Evolutionary conservation across 2,329 filamentous ascomycete species (phyloP).

Genomic region (Fusarium staphyleae): DNA sequence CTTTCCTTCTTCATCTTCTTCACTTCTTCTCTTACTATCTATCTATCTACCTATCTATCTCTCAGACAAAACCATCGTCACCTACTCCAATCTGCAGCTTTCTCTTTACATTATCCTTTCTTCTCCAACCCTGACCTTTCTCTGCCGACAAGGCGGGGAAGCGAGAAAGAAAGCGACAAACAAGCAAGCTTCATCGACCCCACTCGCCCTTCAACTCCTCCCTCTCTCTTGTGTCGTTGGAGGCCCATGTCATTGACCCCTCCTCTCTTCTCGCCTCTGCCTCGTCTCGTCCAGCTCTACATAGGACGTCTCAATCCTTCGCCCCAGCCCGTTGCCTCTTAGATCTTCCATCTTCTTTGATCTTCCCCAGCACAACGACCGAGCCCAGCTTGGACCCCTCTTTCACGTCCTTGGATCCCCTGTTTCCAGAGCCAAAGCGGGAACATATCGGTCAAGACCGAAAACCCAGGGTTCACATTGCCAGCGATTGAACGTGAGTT

Average conservation of each 20-base stretch:
- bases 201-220: constrained; percentile 31
- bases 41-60: neutral
- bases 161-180: constrained; percentile 5
- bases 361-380: neutral
- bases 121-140: constrained; percentile 7
- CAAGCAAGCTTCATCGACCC: constrained; percentile 23
- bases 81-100: neutral
- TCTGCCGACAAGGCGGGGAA: constrained; percentile 32
- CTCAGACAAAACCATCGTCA: constrained; percentile 5
- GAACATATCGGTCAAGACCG: constrained; percentile 27
- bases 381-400: constrained; percentile 10
- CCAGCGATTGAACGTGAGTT: constrained; percentile 31
- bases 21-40: neutral
- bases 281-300: constrained; percentile 21
- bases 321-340: neutral
- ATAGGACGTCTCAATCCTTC: constrained; percentile 8
- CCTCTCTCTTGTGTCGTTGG: constrained; percentile 14
- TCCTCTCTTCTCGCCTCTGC: constrained; percentile 22
- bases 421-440: constrained; percentile 15
- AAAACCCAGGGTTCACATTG: constrained; percentile 17
- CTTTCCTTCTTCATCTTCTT: constrained; percentile 20
- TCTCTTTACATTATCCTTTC: constrained; percentile 2
- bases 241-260: constrained; percentile 30
- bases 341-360: neutral
- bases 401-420: constrained; percentile 1